These are phyloP conservation scores for Nigrograna mackinnonii DNA, from an alignment of 2,329 filamentous ascomycete genomes.

Conservation along the genomic window DNA sequence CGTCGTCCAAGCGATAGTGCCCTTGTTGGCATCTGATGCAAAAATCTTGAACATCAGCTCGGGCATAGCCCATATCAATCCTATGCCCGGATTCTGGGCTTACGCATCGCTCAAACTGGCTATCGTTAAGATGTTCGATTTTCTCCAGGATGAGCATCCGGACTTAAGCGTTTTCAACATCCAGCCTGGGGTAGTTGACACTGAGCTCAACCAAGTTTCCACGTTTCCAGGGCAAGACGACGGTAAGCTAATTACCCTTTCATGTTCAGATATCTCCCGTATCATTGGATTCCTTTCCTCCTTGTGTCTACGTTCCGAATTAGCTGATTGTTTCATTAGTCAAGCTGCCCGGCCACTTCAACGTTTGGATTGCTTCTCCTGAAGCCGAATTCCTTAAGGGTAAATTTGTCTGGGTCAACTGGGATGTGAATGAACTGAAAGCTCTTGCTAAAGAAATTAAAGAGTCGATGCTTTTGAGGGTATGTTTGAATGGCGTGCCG, in stretches of 20 bases:
- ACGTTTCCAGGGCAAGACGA: slow-evolving; percentile 27
- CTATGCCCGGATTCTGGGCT: slow-evolving; percentile 7
- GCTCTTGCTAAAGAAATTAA: slow-evolving; percentile 4
- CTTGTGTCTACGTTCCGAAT: neutral
- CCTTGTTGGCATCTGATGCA: slow-evolving; percentile 30
- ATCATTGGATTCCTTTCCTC: slow-evolving; percentile 1
- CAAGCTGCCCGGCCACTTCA: slow-evolving; percentile 26
- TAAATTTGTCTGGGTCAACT: slow-evolving; percentile 24
- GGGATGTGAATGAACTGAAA: slow-evolving; percentile 35
- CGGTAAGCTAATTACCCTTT: slow-evolving; percentile 20
- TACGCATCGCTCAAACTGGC: slow-evolving; percentile 28
- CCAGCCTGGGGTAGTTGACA: slow-evolving; percentile 38
- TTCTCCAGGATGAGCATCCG: slow-evolving; percentile 10
- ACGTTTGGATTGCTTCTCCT: slow-evolving; percentile 35
- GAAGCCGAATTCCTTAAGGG: slow-evolving; percentile 19
- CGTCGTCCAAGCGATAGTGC: slow-evolving; percentile 41
- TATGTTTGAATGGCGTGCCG: slow-evolving; percentile 5
- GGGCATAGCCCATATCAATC: slow-evolving; percentile 13
- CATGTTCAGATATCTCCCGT: slow-evolving; percentile 3
- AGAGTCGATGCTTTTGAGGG: slow-evolving; percentile 4
- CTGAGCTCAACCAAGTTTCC: slow-evolving; percentile 28
- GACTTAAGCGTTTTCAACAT: slow-evolving; percentile 28
- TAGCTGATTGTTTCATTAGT: slow-evolving; percentile 13
- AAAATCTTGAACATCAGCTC: slow-evolving; percentile 42
- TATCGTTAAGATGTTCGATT: slow-evolving; percentile 34